Evolutionary conservation across 768 basidiomycete species (phyloP).

Genomic region (Tylopilus rubrobrunneus): DNA sequence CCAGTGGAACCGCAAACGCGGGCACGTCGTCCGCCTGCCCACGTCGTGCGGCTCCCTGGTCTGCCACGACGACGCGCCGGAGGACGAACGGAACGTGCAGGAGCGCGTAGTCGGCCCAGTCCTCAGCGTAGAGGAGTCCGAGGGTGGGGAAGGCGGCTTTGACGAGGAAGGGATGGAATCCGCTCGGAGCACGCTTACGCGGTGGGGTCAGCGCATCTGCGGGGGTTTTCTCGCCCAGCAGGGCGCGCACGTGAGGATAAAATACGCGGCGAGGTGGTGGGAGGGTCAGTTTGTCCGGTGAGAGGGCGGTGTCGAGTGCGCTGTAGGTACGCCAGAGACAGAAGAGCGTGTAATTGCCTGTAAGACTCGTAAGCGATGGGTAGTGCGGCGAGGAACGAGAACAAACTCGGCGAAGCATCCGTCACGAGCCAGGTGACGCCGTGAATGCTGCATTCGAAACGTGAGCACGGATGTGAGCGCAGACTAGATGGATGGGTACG

Average conservation of each 20-base stretch:
- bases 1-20: constrained; percentile 39
- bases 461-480: neutral
- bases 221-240: constrained; percentile 41
- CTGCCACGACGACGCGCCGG: constrained; percentile 73
- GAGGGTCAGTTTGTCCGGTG: constrained; percentile 47
- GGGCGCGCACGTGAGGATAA: constrained; percentile 65
- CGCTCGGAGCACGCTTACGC: constrained; percentile 48
- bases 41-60: constrained; percentile 60
- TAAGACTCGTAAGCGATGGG: constrained; percentile 1
- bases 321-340: constrained; percentile 77
- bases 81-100: constrained; percentile 69
- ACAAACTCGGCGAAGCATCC: constrained; percentile 49
- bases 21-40: constrained; percentile 23
- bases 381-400: neutral
- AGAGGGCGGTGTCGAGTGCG: constrained; percentile 48
- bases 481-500: constrained; percentile 9
- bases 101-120: constrained; percentile 73
- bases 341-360: constrained; percentile 67
- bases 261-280: constrained; percentile 71
- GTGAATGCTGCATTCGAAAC: constrained; percentile 43
- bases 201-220: constrained; percentile 30
- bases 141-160: constrained; percentile 74
- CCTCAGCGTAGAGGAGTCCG: constrained; percentile 62
- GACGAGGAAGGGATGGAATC: constrained; percentile 68
- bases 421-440: constrained; percentile 69